Evolutionary conservation across 2,329 filamentous ascomycete species (phyloP).

Genomic region (Claviceps lovelessii): DNA sequence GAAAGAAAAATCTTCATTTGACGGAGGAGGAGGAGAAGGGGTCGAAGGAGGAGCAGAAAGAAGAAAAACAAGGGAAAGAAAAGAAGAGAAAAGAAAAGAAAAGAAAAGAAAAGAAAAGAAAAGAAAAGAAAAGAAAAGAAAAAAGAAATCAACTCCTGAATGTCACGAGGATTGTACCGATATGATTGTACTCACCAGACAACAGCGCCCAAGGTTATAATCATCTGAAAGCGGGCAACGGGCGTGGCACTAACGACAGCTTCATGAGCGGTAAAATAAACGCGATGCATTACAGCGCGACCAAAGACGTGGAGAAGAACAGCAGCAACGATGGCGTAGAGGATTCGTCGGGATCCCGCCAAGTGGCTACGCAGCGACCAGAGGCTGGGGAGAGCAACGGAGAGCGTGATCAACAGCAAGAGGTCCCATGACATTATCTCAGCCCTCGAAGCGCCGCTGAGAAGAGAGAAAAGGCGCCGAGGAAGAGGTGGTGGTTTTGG

Average conservation of each 20-base stretch:
- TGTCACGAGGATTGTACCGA: neutral
- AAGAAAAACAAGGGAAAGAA: neutral
- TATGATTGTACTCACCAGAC: conserved; percentile 32
- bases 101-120: neutral
- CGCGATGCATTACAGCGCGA: conserved; percentile 16
- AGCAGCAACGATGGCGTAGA: conserved; percentile 19
- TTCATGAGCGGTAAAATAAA: conserved; percentile 16
- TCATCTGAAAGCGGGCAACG: conserved; percentile 38
- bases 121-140: neutral
- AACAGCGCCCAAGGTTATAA: conserved; percentile 37
- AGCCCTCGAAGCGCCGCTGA: conserved; percentile 10
- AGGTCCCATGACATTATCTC: conserved; percentile 31
- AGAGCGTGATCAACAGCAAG: conserved; percentile 25
- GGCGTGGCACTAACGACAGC: conserved; percentile 32
- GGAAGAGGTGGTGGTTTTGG: neutral
- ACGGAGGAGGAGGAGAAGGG: neutral
- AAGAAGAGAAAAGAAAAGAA: neutral
- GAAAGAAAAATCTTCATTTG: neutral
- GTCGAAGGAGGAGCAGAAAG: neutral
- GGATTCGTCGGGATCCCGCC: conserved; percentile 17
- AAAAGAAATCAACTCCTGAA: neutral
- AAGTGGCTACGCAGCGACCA: conserved; percentile 23
- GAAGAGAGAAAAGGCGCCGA: neutral
- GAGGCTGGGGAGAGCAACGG: conserved; percentile 24
- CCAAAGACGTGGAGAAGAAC: conserved; percentile 20